Evolutionary conservation across 495 filamentous ascomycete species (phyloP), one percentile per base, ranked within the genome.

Genomic region (Daldinia loculata): DNA sequence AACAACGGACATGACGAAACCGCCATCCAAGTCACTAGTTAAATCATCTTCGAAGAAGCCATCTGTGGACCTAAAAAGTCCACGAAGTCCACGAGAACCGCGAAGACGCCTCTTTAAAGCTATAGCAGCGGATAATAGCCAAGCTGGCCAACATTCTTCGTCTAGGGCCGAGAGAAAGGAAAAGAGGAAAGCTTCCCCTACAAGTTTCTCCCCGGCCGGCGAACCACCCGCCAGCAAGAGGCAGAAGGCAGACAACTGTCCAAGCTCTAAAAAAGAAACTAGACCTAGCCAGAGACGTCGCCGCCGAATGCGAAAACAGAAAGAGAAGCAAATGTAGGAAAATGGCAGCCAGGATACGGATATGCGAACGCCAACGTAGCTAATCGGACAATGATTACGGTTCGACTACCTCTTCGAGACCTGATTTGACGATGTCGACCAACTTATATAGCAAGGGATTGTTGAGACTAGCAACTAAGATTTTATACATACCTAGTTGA

Each of bases 121-220:
- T 27, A 29, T 1, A 17, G 24, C 15, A 14, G 8, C 14, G 15
- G 7, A 14, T 26, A 24, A 12, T 7, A 8, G 51, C 15, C 15
- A 50, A 17, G 27, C 24, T 9, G 26, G 15, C 8, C 17, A 48
- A 17, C 15, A 17, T 24, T 45, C 14, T 17, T 45, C 38, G 1
- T 9, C 24, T 17, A 9, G 2, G 2, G 11, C 8, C 6, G n/a
- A n/a, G 14, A 2, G 12, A n/a, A 29, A 19, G 1, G 12, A 34
- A n/a, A 69, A 67, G 36, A 50, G 65, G 9, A 56, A 52, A 15
- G 17, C n/a, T 22, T 26, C 52, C 11, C 0, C 15, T 14, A 6
- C 24, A 6, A 19, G 55, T n/a, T 3, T 39, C 29, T 24, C 50
- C 27, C 0, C 34, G 7, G 26, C 43, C 1, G 41, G 32, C 15